These are phyloP conservation scores for Entamoeba histolytica DNA, from an alignment of 208 protist species.

Conservation along the genomic window DNA sequence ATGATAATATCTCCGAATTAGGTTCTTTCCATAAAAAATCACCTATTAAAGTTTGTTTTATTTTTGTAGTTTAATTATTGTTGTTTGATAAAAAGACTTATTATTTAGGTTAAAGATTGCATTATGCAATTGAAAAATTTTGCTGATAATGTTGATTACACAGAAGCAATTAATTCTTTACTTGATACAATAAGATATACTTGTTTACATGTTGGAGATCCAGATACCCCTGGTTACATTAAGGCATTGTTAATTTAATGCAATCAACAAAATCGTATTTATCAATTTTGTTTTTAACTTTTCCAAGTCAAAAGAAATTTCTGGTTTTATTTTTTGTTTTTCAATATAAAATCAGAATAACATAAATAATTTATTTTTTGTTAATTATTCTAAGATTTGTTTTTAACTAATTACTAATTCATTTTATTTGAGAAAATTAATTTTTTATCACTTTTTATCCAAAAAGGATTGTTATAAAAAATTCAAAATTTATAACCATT, in stretches of 20 bases:
- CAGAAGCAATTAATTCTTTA: neutral
- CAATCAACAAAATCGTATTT: neutral
- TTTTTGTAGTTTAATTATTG: neutral
- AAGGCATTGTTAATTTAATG: neutral
- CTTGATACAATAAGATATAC: neutral
- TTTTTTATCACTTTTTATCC: no score
- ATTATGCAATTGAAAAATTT: neutral
- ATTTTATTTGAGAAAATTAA: no score
- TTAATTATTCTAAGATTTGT: no score
- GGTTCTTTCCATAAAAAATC: constrained; percentile 46
- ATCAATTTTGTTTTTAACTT: no score
- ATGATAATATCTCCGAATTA: constrained; percentile 38
- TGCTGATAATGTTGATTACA: neutral
- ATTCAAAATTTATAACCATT: no score
- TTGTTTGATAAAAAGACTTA: no score
- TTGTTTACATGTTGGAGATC: neutral
- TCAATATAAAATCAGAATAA: no score
- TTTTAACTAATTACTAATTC: no score
- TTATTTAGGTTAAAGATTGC: neutral
- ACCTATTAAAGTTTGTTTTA: constrained; percentile 26
- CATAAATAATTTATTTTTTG: no score
- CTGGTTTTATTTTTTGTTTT: no score
- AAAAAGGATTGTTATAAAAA: no score
- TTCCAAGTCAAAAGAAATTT: no score
- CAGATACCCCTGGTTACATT: neutral